Evolutionary conservation across 768 basidiomycete genomes (phyloP).

Genomic region (Candolleomyces eurysporus): DNA sequence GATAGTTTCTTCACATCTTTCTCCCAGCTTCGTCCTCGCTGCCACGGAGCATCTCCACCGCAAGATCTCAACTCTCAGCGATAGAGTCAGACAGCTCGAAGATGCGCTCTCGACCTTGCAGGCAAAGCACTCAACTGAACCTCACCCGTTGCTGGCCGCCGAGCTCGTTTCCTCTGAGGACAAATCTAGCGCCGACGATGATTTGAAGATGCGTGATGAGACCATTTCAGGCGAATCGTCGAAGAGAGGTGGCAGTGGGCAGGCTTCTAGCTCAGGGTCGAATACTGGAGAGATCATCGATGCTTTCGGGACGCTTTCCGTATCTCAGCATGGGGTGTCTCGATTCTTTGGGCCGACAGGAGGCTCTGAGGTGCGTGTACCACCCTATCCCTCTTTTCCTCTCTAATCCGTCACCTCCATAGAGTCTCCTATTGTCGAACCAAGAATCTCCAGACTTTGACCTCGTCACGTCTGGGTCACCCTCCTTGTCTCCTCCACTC

Average conservation of each 20-base stretch:
- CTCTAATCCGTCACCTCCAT: neutral
- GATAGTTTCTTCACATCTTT: neutral
- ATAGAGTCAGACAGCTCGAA: conserved; percentile 58
- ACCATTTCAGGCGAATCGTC: neutral
- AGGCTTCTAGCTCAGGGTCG: conserved; percentile 9
- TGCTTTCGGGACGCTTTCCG: conserved; percentile 58
- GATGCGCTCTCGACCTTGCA: conserved; percentile 57
- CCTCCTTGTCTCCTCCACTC: conserved; percentile 18
- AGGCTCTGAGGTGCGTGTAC: conserved; percentile 57
- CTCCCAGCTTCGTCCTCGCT: conserved; percentile 52
- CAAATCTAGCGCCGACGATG: conserved; percentile 22
- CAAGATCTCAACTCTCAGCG: conserved; percentile 49
- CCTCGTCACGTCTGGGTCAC: neutral
- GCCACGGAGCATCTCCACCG: conserved; percentile 66
- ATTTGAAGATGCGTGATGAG: conserved; percentile 23
- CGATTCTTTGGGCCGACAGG: conserved; percentile 67
- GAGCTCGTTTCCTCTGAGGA: conserved; percentile 41
- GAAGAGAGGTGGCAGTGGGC: neutral
- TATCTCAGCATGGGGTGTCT: conserved; percentile 59
- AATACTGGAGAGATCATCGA: conserved; percentile 45
- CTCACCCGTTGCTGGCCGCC: conserved; percentile 59
- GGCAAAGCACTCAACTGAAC: conserved; percentile 46
- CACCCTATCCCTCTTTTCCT: neutral
- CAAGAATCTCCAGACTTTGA: conserved; percentile 9
- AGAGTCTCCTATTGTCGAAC: conserved; percentile 22